phyloP scores from a whole-genome alignment of 805 yeast genomes.

The Candida nanaspora region DNA sequence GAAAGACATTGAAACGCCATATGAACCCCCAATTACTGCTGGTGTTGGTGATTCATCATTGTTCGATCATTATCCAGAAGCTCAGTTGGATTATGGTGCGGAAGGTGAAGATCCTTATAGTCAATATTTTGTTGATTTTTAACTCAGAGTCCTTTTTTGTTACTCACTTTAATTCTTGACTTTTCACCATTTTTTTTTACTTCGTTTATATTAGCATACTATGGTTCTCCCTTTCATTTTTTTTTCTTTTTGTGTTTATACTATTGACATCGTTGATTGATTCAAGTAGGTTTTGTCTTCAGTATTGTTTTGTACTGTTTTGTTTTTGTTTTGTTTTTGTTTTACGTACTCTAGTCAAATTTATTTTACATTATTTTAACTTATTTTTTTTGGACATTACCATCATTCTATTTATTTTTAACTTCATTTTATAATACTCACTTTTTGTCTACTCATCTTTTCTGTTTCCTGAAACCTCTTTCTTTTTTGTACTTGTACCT shows the following conservation, averaged over 20 bases:
- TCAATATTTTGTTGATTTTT: constrained; percentile 50
- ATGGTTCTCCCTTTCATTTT: background rate
- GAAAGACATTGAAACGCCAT: constrained; percentile 56
- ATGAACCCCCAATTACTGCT: constrained; percentile 57
- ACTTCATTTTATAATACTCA: too few species aligned
- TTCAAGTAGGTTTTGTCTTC: too few species aligned
- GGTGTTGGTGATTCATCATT: constrained; percentile 59
- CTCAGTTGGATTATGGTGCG: constrained; percentile 76
- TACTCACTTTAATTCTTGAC: background rate
- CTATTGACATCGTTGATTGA: background rate
- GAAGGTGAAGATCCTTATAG: constrained; percentile 66
- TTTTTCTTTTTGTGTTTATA: background rate
- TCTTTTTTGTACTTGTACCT: too few species aligned
- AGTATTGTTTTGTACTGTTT: too few species aligned
- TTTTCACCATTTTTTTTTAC: background rate
- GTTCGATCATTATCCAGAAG: constrained; percentile 72
- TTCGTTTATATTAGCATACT: too few species aligned
- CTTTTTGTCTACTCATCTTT: too few species aligned
- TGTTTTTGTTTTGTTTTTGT: too few species aligned
- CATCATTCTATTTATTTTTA: too few species aligned
- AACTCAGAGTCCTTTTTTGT: constrained; percentile 2
- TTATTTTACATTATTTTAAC: too few species aligned
- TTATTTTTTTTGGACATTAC: too few species aligned
- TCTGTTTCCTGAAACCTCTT: too few species aligned
- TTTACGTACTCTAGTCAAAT: too few species aligned